These are phyloP conservation scores for Circinella umbellata DNA, from an alignment of 371 early-diverging fungal genomes.

Conservation along the genomic window DNA sequence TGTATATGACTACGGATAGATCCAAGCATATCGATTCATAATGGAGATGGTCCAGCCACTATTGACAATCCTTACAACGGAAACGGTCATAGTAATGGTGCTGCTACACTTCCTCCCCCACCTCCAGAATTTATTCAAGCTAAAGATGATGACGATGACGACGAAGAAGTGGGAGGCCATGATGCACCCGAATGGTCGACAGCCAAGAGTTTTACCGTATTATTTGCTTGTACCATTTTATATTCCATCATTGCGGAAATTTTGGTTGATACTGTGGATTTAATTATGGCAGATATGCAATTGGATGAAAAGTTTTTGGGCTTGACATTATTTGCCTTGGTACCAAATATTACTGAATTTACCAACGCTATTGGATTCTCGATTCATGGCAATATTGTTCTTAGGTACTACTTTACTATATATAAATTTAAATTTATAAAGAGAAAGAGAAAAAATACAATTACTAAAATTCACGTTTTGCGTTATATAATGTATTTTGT, in stretches of 20 bases:
- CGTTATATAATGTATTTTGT: slow-evolving; percentile 2
- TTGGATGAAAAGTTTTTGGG: slow-evolving; percentile 92
- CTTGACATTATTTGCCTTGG: slow-evolving; percentile 91
- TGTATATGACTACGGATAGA: background rate
- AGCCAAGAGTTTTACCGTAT: slow-evolving; percentile 76
- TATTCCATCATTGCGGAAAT: slow-evolving; percentile 91
- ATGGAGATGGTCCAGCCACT: slow-evolving; percentile 1
- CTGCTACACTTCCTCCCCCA: background rate
- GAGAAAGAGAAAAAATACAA: background rate
- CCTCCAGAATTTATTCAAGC: slow-evolving; percentile 48
- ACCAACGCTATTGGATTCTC: slow-evolving; percentile 97
- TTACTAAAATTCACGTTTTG: background rate
- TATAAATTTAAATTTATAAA: too few species aligned
- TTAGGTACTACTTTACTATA: slow-evolving; percentile 53
- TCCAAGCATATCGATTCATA: slow-evolving; percentile 5
- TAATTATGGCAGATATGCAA: slow-evolving; percentile 64
- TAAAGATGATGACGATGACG: slow-evolving; percentile 60
- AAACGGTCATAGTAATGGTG: background rate
- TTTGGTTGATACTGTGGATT: slow-evolving; percentile 77
- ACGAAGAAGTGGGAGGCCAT: slow-evolving; percentile 81
- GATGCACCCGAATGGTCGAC: slow-evolving; percentile 94
- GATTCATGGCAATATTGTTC: slow-evolving; percentile 87
- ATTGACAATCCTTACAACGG: background rate
- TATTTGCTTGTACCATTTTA: slow-evolving; percentile 83
- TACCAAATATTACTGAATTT: slow-evolving; percentile 96